Evolutionary conservation across 148 eudicot species (phyloP).

Genomic region (Linanthus parryae): DNA sequence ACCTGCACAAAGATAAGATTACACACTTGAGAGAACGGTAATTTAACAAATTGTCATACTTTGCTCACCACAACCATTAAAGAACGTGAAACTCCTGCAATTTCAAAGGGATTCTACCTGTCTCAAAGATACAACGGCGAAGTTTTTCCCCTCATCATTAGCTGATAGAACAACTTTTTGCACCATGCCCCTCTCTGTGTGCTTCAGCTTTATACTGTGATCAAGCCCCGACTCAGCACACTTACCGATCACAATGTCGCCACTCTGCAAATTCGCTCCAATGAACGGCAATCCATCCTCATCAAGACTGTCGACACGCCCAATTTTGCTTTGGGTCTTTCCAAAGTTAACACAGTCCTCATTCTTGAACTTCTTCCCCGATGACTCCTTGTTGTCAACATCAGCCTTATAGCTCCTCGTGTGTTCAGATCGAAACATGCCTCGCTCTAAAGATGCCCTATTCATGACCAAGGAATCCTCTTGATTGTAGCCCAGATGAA

Average conservation of each 20-base stretch:
- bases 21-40: no score
- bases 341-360: conserved; percentile 68
- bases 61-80: no score
- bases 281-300: conserved; percentile 91
- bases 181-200: conserved; percentile 93
- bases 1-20: no score
- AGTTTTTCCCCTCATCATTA: conserved; percentile 93
- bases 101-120: conserved; percentile 80
- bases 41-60: no score
- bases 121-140: conserved; percentile 82
- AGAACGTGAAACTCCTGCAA: no score
- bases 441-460: conserved; percentile 90
- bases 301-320: conserved; percentile 84
- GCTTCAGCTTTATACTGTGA: conserved; percentile 83
- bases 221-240: conserved; percentile 73
- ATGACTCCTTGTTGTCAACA: conserved; percentile 59
- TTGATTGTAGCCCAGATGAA: conserved; percentile 90
- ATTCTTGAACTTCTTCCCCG: conserved; percentile 38
- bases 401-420: conserved; percentile 86
- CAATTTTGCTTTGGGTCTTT: conserved; percentile 74
- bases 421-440: conserved; percentile 91
- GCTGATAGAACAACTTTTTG: conserved; percentile 88
- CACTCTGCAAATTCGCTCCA: conserved; percentile 81
- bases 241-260: conserved; percentile 84
- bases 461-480: conserved; percentile 97